Conservation (phyloP, 495 filamentous ascomycete species). For the Hyaloscypha hepaticicola region DNA sequence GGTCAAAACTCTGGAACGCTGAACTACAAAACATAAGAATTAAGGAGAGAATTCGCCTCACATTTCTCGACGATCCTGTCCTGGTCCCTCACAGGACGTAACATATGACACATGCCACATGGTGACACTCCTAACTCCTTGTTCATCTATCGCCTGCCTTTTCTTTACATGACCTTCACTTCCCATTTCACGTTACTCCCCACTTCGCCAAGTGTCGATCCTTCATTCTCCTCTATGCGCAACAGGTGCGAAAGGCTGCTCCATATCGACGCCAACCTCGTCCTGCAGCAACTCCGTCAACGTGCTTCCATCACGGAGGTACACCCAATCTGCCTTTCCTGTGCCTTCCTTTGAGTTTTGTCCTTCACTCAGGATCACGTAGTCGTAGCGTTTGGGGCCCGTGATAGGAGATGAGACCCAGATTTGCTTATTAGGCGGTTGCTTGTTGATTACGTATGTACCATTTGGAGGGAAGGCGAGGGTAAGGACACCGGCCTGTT, state of each 20-base stretch:
- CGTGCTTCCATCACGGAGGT: slow-evolving; percentile 74
- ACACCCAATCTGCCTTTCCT: slow-evolving; percentile 75
- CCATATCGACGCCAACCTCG: slow-evolving; percentile 62
- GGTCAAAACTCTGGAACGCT: neutral
- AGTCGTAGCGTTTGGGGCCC: slow-evolving; percentile 94
- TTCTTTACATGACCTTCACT: neutral
- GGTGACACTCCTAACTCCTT: neutral
- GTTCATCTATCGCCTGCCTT: neutral
- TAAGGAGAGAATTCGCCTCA: neutral
- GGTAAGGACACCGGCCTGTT: slow-evolving; percentile 80
- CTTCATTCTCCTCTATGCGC: slow-evolving; percentile 4
- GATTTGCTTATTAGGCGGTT: slow-evolving; percentile 95
- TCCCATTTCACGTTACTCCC: neutral
- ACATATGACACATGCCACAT: neutral
- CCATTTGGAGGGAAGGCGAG: slow-evolving; percentile 62
- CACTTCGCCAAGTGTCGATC: neutral
- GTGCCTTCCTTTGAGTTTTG: slow-evolving; percentile 75
- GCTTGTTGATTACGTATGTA: slow-evolving; percentile 94
- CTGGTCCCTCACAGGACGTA: neutral
- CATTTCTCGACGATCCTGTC: neutral
- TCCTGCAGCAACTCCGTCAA: slow-evolving; percentile 66
- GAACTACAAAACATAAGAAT: neutral
- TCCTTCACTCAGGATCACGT: slow-evolving; percentile 66
- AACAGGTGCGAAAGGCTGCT: slow-evolving; percentile 14
- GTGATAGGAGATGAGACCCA: slow-evolving; percentile 91